These are phyloP conservation scores for Aschersonia sp. DNA, from an alignment of 2,329 filamentous ascomycete genomes.

Conservation along the genomic window DNA sequence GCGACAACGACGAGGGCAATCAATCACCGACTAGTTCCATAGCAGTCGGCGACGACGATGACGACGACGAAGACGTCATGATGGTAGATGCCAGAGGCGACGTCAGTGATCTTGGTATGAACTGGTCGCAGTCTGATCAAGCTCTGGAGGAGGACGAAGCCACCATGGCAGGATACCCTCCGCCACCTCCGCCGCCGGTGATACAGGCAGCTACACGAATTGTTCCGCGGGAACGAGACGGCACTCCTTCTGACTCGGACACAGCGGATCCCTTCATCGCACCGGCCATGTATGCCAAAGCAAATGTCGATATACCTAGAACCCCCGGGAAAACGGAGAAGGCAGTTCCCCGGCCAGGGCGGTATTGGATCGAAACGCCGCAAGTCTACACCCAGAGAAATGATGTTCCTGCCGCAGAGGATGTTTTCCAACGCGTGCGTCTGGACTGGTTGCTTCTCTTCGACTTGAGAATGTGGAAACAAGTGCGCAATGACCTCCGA, in stretches of 20 bases:
- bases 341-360: slow-evolving; percentile 47
- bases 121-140: slow-evolving; percentile 43
- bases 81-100: slow-evolving; percentile 38
- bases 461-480: slow-evolving; percentile 94
- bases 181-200: slow-evolving; percentile 51
- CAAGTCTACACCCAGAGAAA: slow-evolving; percentile 49
- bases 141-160: slow-evolving; percentile 64
- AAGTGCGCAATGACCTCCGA: slow-evolving; percentile 75
- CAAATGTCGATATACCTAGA: slow-evolving; percentile 61
- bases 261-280: slow-evolving; percentile 50
- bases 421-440: slow-evolving; percentile 77
- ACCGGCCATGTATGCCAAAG: slow-evolving; percentile 45
- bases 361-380: slow-evolving; percentile 80
- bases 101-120: slow-evolving; percentile 30
- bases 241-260: slow-evolving; percentile 60
- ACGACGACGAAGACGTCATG: slow-evolving; percentile 42
- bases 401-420: slow-evolving; percentile 59
- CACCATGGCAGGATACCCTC: slow-evolving; percentile 60
- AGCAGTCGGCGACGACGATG: slow-evolving; percentile 24
- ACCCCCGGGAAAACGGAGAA: slow-evolving; percentile 50
- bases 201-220: slow-evolving; percentile 37
- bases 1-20: slow-evolving; percentile 22
- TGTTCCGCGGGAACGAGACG: slow-evolving; percentile 37
- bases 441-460: slow-evolving; percentile 92
- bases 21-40: slow-evolving; percentile 17